phyloP scores from a whole-genome alignment of 148 eudicot genomes.

The Fagopyrum tataricum region DNA sequence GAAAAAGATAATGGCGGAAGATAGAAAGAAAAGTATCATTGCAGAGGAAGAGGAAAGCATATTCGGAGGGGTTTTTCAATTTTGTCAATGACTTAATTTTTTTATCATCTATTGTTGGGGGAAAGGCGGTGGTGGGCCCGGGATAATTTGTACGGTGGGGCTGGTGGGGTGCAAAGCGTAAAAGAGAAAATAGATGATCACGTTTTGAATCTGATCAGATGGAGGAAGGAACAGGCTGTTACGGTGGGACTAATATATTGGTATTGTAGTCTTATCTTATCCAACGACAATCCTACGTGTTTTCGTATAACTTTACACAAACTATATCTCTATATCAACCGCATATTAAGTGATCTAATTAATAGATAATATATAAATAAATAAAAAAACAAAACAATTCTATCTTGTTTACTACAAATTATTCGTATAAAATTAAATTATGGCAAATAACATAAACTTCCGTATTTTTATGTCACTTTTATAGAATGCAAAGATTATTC shows the following conservation, averaged over 20 bases:
- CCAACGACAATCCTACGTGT: neutral
- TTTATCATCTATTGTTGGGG: neutral
- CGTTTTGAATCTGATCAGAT: neutral
- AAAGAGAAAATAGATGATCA: neutral
- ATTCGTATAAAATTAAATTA: no score
- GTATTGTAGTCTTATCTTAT: neutral
- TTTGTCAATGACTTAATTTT: constrained; percentile 1
- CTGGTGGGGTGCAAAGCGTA: neutral
- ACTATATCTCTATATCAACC: neutral
- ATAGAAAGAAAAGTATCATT: neutral
- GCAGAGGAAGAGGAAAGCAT: constrained; percentile 10
- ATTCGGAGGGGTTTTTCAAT: constrained; percentile 4
- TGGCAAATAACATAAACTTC: no score
- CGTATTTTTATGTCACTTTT: no score
- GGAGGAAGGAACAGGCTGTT: neutral
- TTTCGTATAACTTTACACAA: neutral
- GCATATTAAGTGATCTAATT: neutral
- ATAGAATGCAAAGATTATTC: no score
- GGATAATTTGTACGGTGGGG: no score
- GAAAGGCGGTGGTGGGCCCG: neutral
- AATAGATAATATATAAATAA: neutral
- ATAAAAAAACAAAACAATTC: neutral
- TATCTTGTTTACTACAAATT: no score
- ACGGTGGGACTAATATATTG: neutral
- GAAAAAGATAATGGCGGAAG: neutral